Evolutionary conservation across 2,329 filamentous ascomycete genomes (phyloP), one percentile per base, ranked within the genome.

Genomic region (Curvularia spicifera): DNA sequence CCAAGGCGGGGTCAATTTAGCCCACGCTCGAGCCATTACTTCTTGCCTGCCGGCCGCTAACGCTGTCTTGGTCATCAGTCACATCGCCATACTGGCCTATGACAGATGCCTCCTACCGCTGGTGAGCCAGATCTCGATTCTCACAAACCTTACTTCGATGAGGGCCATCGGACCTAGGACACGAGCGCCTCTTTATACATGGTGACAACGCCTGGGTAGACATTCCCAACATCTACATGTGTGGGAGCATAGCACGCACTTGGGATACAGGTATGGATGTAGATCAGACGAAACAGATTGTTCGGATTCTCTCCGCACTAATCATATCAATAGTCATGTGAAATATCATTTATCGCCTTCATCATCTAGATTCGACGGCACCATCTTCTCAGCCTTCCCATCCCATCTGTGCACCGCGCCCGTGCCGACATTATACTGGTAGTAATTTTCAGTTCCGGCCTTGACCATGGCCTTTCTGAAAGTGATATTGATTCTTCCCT

Each of bases 361-460:
- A 15, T 42, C 40, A 42, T 39, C 44, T 40, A 57, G 24, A 57
- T 60, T 56, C 74, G 79, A 80, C 9, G 70, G 61, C 45, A 71
- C 58, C 83, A 85, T 85, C 69, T 87, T 84, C 60, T 82, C 78
- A 58, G 74, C 79, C 46, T 62, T 73, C 18, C 79, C 80, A 72
- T 90, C 82, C 91, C 91, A 93, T 67, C 82, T 83, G 73, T 87
- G 89, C n/a, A 89, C 84, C 1, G 79, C 82, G 0, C 91, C 90
- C 39, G 76, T 82, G 0, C 91, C 90, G 50, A 93, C 89, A 77
- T 94, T 94, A 77, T 94, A 94, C 70, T 87, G 85, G 75, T 94
- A 93, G 74, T 94, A 93, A 75, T 94, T 94, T 68, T 91, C 88
- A 28, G 90, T 93, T 1, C 90, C 90, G 3, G 80, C 89, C 65